phyloP scores from a whole-genome alignment of 768 basidiomycete species.

The Rhodotorula kratochvilovae region DNA sequence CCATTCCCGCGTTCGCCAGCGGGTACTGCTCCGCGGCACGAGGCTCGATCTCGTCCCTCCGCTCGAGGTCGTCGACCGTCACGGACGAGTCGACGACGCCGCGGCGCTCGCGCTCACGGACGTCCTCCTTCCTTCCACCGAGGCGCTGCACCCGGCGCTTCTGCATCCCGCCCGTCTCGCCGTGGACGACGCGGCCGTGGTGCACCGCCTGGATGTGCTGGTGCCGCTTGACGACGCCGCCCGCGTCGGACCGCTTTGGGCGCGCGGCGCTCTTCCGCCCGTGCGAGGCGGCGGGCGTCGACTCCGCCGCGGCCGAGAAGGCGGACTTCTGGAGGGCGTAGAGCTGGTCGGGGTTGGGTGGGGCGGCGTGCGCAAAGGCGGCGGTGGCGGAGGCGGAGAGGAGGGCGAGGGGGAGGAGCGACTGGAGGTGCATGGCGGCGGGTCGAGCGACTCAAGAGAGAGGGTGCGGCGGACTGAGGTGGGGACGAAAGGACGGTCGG shows the following conservation, averaged over 20 bases:
- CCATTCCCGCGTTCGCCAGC: not conserved
- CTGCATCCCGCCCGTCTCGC: not conserved
- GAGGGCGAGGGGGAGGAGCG: not conserved
- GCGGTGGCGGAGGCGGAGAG: not conserved
- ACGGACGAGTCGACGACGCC: not conserved
- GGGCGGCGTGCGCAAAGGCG: slow-evolving; percentile 1
- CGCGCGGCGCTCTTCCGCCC: not conserved
- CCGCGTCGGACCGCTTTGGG: not conserved
- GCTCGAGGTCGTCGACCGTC: slow-evolving; percentile 1
- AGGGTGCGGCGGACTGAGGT: not conserved
- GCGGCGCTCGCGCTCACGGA: not conserved
- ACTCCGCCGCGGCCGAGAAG: slow-evolving; percentile 1
- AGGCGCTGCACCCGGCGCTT: not conserved
- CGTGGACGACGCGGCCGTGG: not conserved
- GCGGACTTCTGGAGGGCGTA: slow-evolving; percentile 2
- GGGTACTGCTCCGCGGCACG: not conserved
- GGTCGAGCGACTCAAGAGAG: not conserved
- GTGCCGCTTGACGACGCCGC: not conserved
- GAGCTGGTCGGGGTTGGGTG: slow-evolving; percentile 25
- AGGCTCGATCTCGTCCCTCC: not conserved
- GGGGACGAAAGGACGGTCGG: too few relatives aligned
- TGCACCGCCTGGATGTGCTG: not conserved
- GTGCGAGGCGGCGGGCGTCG: not conserved
- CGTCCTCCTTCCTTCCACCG: slow-evolving; percentile 1
- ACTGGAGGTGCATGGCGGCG: not conserved